Evolutionary conservation across 805 yeast species (phyloP).

Genomic region (Teunomyces kruisii): DNA sequence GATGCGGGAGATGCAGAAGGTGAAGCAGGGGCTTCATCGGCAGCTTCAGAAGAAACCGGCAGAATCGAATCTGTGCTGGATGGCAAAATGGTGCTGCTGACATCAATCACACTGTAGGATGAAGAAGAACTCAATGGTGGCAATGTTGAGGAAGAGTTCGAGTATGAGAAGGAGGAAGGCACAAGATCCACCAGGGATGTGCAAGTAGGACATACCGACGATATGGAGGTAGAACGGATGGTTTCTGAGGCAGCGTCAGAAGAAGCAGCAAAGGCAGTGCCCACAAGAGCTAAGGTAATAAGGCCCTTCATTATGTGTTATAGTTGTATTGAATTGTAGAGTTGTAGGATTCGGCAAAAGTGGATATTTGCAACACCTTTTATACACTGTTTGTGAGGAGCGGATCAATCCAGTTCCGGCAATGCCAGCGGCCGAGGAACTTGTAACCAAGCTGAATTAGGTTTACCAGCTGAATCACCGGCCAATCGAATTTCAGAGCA

Average conservation of each 20-base stretch:
- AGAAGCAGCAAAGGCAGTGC: constrained; percentile 7
- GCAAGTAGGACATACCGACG: constrained; percentile 7
- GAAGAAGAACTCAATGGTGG: constrained; percentile 1
- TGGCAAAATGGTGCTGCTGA: neutral
- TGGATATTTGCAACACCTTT: neutral
- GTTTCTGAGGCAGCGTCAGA: constrained; percentile 4
- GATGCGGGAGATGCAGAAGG: too few species aligned
- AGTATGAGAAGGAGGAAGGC: constrained; percentile 11
- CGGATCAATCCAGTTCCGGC: neutral
- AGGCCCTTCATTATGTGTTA: constrained; percentile 2
- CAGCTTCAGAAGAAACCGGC: too few species aligned
- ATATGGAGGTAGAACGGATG: constrained; percentile 6
- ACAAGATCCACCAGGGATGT: constrained; percentile 5
- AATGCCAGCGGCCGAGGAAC: too few species aligned
- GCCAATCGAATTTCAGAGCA: too few species aligned
- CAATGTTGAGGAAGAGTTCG: constrained; percentile 8
- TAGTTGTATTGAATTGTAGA: neutral
- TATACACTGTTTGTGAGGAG: neutral
- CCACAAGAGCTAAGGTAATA: constrained; percentile 5
- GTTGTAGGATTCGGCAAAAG: neutral
- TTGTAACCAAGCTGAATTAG: too few species aligned
- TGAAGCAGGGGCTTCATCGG: too few species aligned
- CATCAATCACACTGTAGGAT: neutral
- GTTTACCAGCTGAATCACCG: too few species aligned
- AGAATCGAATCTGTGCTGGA: neutral